A percentile compares a stretch with the other conserved stretches of the same genome.
phyloP scores from a whole-genome alignment of 306 rosid species.

The Pterocarpus macrocarpus region DNA sequence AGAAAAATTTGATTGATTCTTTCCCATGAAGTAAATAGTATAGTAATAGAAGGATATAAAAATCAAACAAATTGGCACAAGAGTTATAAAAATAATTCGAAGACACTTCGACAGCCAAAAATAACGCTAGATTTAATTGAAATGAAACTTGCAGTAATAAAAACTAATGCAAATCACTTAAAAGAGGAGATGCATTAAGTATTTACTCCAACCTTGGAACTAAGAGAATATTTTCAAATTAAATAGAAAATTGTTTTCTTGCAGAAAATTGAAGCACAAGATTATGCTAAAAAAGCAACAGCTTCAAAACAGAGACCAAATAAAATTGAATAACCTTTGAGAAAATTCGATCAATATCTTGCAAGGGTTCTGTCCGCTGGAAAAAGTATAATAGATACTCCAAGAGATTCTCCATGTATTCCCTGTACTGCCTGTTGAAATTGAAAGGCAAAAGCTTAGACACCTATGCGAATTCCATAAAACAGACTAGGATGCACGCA shows the following conservation, averaged over 20 bases:
- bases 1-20: background rate
- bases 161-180: slow-evolving; percentile 17
- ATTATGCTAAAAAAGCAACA: slow-evolving; percentile 25
- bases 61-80: background rate
- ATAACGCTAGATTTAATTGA: slow-evolving; percentile 9
- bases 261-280: slow-evolving; percentile 29
- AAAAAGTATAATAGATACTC: slow-evolving; percentile 80
- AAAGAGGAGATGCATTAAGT: background rate
- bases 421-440: slow-evolving; percentile 79
- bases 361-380: slow-evolving; percentile 96
- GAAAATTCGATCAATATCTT: slow-evolving; percentile 91
- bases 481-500: background rate
- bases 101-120: background rate
- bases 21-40: background rate
- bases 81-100: background rate
- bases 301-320: slow-evolving; percentile 16
- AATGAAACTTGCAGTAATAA: background rate
- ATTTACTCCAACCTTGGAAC: slow-evolving; percentile 3
- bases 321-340: slow-evolving; percentile 65
- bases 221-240: background rate
- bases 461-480: slow-evolving; percentile 11
- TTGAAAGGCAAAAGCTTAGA: slow-evolving; percentile 37
- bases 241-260: background rate
- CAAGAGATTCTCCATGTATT: slow-evolving; percentile 76
- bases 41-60: background rate